Evolutionary conservation across 805 yeast genomes (phyloP).

Genomic region (Saccharomycopsis sp.): DNA sequence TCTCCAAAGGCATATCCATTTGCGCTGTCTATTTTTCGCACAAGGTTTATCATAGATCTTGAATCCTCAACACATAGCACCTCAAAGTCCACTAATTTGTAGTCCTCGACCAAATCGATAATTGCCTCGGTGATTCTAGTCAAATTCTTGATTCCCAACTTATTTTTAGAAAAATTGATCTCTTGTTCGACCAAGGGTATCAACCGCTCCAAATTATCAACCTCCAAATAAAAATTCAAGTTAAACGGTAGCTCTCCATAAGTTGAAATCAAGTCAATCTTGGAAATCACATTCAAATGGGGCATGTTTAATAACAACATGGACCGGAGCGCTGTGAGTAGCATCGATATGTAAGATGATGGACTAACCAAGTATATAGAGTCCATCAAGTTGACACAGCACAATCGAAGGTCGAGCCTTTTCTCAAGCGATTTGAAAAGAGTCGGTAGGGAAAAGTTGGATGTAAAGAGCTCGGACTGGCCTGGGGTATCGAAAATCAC

Average conservation of each 20-base stretch:
- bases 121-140: slow-evolving; percentile 65
- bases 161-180: slow-evolving; percentile 24
- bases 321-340: slow-evolving; percentile 73
- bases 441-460: slow-evolving; percentile 61
- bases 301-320: slow-evolving; percentile 93
- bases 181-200: slow-evolving; percentile 65
- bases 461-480: slow-evolving; percentile 91
- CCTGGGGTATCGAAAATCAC: slow-evolving; percentile 89
- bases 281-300: slow-evolving; percentile 85
- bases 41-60: slow-evolving; percentile 75
- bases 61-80: slow-evolving; percentile 90
- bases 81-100: slow-evolving; percentile 77
- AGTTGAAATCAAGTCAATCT: slow-evolving; percentile 69
- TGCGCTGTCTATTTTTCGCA: slow-evolving; percentile 77
- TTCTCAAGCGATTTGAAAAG: slow-evolving; percentile 61
- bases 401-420: slow-evolving; percentile 57
- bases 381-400: slow-evolving; percentile 83
- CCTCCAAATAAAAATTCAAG: slow-evolving; percentile 84
- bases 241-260: slow-evolving; percentile 79
- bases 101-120: slow-evolving; percentile 79
- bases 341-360: slow-evolving; percentile 76
- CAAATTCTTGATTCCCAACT: slow-evolving; percentile 25
- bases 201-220: slow-evolving; percentile 67
- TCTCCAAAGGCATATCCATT: slow-evolving; percentile 91
- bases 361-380: slow-evolving; percentile 76